phyloP scores from a whole-genome alignment of 331 rosid genomes.

The Quercus tomentella region DNA sequence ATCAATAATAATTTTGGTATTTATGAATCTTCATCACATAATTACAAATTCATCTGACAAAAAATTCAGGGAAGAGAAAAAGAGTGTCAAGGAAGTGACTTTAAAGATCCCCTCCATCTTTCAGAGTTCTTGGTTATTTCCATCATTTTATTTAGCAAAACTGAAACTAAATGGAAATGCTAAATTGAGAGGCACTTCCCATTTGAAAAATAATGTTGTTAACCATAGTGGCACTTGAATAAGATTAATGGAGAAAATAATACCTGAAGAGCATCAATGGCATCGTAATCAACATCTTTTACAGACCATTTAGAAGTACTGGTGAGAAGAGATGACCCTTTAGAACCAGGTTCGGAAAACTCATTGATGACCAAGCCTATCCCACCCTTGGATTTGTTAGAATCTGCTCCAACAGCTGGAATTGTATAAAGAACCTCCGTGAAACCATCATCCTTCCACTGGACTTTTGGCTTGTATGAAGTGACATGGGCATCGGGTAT shows the following conservation, averaged over 20 bases:
- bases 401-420: constrained; percentile 31
- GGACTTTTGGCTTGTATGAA: constrained; percentile 84
- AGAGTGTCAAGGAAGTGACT: background rate
- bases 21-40: background rate
- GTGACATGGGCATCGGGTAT: constrained; percentile 86
- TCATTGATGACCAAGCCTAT: constrained; percentile 76
- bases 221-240: background rate
- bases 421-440: constrained; percentile 77
- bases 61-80: background rate
- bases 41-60: background rate
- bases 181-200: background rate
- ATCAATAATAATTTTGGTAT: no score
- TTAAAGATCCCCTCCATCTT: no score
- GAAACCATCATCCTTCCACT: constrained; percentile 83
- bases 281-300: constrained; percentile 71
- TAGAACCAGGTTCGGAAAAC: constrained; percentile 40
- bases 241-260: background rate
- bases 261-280: constrained; percentile 96
- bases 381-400: constrained; percentile 63
- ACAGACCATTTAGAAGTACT: constrained; percentile 63
- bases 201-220: background rate
- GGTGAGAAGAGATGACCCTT: constrained; percentile 40
- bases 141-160: background rate
- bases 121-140: background rate
- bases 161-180: background rate